A percentile compares a stretch with the other conserved stretches of the same genome.
Conservation (phyloP, 495 filamentous ascomycete species). For the Articulospora tetracladia region DNA sequence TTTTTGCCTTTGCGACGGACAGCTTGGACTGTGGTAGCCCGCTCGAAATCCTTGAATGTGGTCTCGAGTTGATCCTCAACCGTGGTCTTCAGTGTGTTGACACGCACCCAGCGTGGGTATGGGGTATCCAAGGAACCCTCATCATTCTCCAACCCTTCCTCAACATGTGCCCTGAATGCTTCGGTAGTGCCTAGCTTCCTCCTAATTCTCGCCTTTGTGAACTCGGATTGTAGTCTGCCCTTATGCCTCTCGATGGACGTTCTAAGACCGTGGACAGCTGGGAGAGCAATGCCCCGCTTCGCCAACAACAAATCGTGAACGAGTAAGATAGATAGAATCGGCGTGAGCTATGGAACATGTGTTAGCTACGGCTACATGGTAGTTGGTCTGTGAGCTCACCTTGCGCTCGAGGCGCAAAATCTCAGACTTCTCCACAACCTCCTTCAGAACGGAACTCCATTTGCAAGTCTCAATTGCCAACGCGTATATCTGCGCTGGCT, state of each 20-base stretch:
- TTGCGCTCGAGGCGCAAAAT: constrained; percentile 75
- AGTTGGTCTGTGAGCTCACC: constrained; percentile 41
- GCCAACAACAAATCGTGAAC: constrained; percentile 82
- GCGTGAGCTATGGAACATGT: constrained; percentile 59
- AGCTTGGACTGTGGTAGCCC: constrained; percentile 44
- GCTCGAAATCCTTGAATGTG: constrained; percentile 59
- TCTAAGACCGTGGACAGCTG: constrained; percentile 70
- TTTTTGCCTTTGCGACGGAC: constrained; percentile 28
- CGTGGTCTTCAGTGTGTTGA: constrained; percentile 74
- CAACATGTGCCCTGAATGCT: constrained; percentile 55
- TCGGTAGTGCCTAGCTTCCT: constrained; percentile 62
- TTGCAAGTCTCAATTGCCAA: constrained; percentile 80
- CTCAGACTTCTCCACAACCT: constrained; percentile 74
- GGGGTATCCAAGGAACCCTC: constrained; percentile 11
- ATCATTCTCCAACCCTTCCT: constrained; percentile 27
- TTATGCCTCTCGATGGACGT: constrained; percentile 75
- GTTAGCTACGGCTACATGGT: neutral
- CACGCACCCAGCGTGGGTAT: constrained; percentile 83
- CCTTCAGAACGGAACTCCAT: constrained; percentile 82
- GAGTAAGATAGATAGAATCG: constrained; percentile 74
- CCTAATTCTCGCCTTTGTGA: constrained; percentile 72
- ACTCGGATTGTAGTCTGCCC: constrained; percentile 72
- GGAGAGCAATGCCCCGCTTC: constrained; percentile 75
- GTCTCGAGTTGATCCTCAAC: constrained; percentile 63
- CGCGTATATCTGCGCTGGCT: constrained; percentile 80